These are phyloP conservation scores for Volvox africanus DNA, from an alignment of 139 green algal genomes.

Conservation along the genomic window DNA sequence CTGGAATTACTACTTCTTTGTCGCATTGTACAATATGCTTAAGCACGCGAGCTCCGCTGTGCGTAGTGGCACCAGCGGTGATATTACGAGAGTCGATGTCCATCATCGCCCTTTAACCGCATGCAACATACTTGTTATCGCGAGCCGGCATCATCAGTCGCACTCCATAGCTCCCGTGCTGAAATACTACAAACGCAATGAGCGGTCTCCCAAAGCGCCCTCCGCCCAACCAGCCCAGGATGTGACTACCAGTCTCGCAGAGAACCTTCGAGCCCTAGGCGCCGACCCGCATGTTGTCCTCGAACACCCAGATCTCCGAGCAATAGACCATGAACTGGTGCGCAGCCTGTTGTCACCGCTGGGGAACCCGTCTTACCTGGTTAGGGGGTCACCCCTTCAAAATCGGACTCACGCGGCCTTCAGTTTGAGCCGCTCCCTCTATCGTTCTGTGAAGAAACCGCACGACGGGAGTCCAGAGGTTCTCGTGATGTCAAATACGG, in stretches of 20 bases:
- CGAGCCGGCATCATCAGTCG: background rate
- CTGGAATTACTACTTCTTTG: too few species aligned
- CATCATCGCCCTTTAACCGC: too few species aligned
- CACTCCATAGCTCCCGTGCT: background rate
- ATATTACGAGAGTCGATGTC: background rate
- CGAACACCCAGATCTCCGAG: background rate
- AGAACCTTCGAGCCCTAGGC: background rate
- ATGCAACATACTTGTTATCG: too few species aligned
- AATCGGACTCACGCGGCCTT: too few species aligned
- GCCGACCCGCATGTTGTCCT: constrained; percentile 1
- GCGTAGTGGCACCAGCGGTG: background rate
- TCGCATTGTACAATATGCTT: background rate
- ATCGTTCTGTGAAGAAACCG: too few species aligned
- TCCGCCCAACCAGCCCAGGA: background rate
- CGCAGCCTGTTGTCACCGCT: background rate
- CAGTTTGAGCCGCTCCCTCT: too few species aligned
- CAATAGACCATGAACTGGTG: background rate
- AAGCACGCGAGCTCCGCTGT: background rate
- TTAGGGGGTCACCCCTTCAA: too few species aligned
- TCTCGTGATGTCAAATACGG: too few species aligned
- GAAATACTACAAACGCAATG: background rate
- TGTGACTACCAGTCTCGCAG: background rate
- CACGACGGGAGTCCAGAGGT: too few species aligned
- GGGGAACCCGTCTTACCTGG: too few species aligned
- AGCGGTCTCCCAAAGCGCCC: background rate